Percentiles rank a stretch among this genome's conserved stretches.
Evolutionary conservation across 495 filamentous ascomycete genomes (phyloP).

Genomic region (Friedmanniomyces endolithicus): DNA sequence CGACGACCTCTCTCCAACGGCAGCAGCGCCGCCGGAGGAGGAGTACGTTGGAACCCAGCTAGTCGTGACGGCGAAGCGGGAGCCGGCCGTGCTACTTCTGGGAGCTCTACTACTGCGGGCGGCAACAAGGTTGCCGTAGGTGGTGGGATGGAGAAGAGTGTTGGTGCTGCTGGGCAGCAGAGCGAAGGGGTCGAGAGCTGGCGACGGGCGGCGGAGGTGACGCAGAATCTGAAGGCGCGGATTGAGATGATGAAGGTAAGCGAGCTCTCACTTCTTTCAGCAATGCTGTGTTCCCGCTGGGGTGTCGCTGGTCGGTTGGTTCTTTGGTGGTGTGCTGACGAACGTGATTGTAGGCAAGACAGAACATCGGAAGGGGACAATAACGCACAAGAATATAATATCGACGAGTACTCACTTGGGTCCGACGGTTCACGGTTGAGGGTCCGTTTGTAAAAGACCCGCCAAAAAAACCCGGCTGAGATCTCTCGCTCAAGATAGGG

Average conservation of each 20-base stretch:
- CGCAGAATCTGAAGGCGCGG: conserved; percentile 86
- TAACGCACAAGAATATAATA: too few relatives aligned
- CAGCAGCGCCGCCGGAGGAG: too few relatives aligned
- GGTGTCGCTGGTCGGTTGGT: background rate
- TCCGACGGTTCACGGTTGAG: too few relatives aligned
- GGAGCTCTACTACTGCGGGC: too few relatives aligned
- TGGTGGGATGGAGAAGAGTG: conserved; percentile 29
- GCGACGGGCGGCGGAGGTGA: conserved; percentile 97
- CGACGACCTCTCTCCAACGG: too few relatives aligned
- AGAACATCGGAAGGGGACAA: conserved; percentile 15
- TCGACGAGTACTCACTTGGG: too few relatives aligned
- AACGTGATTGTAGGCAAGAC: conserved; percentile 9
- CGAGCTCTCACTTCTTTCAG: background rate
- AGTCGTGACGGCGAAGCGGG: too few relatives aligned
- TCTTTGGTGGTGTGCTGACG: conserved; percentile 2
- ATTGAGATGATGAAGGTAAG: conserved; percentile 81
- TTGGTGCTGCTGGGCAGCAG: conserved; percentile 28
- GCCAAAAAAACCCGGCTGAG: too few relatives aligned
- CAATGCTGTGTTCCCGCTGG: background rate
- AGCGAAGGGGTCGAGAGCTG: conserved; percentile 73
- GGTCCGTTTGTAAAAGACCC: too few relatives aligned
- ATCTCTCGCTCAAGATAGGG: too few relatives aligned
- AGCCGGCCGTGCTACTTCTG: conserved; percentile 20
- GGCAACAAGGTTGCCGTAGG: conserved; percentile 9
- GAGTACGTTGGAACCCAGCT: too few relatives aligned